phyloP scores from a whole-genome alignment of 2,329 filamentous ascomycete species.

The Colletotrichum sp. region DNA sequence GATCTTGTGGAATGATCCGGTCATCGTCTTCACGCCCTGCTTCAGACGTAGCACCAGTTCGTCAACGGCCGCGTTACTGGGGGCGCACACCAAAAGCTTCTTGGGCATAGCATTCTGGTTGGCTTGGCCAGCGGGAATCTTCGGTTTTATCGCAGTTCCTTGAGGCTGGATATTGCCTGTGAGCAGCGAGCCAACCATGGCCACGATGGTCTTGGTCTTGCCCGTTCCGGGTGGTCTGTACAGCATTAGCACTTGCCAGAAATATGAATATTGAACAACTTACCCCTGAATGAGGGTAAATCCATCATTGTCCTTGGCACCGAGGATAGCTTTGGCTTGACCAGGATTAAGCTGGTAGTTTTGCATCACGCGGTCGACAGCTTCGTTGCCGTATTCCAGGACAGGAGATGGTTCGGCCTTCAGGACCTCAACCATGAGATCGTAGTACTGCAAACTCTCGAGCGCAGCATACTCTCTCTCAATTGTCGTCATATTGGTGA shows the following conservation, averaged over 20 bases:
- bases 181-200: constrained; percentile 89
- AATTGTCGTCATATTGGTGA: constrained; percentile 92
- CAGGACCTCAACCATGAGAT: constrained; percentile 91
- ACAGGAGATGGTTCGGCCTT: constrained; percentile 89
- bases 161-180: constrained; percentile 57
- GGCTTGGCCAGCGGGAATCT: constrained; percentile 32
- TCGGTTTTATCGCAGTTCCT: constrained; percentile 36
- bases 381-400: constrained; percentile 78
- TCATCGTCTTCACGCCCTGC: constrained; percentile 78
- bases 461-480: constrained; percentile 95
- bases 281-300: constrained; percentile 95
- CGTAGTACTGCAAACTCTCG: constrained; percentile 91
- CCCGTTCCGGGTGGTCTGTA: constrained; percentile 87
- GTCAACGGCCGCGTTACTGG: constrained; percentile 97
- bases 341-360: constrained; percentile 88
- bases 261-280: constrained; percentile 25
- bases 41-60: constrained; percentile 94
- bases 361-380: constrained; percentile 69
- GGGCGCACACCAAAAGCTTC: constrained; percentile 95
- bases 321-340: constrained; percentile 90
- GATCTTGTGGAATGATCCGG: constrained; percentile 75
- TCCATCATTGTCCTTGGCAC: constrained; percentile 92
- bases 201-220: constrained; percentile 98
- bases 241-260: constrained; percentile 32
- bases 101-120: constrained; percentile 57